phyloP scores from a whole-genome alignment of 2,329 filamentous ascomycete species.

The Cyanodermella asteris region DNA sequence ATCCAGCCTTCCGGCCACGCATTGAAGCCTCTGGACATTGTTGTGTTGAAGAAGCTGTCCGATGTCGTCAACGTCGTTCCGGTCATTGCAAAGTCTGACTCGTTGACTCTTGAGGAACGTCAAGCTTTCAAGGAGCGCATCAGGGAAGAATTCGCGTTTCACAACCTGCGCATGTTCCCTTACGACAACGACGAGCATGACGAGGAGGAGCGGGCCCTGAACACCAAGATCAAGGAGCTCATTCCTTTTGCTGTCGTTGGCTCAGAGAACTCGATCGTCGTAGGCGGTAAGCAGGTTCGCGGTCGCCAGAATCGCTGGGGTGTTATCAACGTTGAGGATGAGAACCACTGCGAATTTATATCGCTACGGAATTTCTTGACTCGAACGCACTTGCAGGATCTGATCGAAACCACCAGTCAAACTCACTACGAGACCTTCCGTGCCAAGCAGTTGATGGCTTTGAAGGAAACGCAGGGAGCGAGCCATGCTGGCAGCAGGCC shows the following conservation, averaged over 20 bases:
- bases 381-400: slow-evolving; percentile 90
- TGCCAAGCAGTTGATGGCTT: slow-evolving; percentile 88
- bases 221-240: slow-evolving; percentile 93
- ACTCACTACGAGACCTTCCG: slow-evolving; percentile 99
- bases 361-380: slow-evolving; percentile 97
- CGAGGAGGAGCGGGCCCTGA: slow-evolving; percentile 81
- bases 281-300: slow-evolving; percentile 91
- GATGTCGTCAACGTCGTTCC: slow-evolving; percentile 98
- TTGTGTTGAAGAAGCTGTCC: slow-evolving; percentile 97
- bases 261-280: slow-evolving; percentile 92
- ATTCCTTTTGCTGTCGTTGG: slow-evolving; percentile 96
- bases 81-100: slow-evolving; percentile 96
- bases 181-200: slow-evolving; percentile 99
- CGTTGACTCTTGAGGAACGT: slow-evolving; percentile 85
- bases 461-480: slow-evolving; percentile 93
- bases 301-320: slow-evolving; percentile 98
- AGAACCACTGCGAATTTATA: slow-evolving; percentile 98
- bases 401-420: slow-evolving; percentile 97
- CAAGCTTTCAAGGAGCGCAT: slow-evolving; percentile 95
- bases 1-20: slow-evolving; percentile 97
- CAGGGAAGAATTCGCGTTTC: slow-evolving; percentile 98
- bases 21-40: slow-evolving; percentile 96
- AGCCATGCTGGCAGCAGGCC: slow-evolving; percentile 57
- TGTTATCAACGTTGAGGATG: slow-evolving; percentile 97
- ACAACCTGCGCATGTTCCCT: slow-evolving; percentile 99